Evolutionary conservation across 1,284 basidiomycete genomes (phyloP), one percentile per base, ranked within the genome.

Genomic region (Cryptococcus sp.): DNA sequence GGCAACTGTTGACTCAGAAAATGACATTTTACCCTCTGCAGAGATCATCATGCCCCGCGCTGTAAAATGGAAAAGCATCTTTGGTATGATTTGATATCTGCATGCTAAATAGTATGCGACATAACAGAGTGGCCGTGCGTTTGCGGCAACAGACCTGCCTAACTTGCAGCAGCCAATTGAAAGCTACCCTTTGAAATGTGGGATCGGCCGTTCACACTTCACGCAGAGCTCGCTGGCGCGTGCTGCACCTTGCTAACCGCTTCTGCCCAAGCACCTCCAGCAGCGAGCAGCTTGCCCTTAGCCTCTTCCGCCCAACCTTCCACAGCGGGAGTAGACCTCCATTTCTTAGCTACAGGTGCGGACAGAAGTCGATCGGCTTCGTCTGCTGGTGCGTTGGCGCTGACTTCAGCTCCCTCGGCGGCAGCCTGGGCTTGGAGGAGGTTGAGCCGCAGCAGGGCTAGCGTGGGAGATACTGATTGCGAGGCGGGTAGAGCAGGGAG

Each of bases 401-500:
- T 34, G 7, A 43, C 44, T 6, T 53, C 10, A 4, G 41, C 41
- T 19, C 41, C 41, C 13, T 34, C 29, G 22, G 41, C 41, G 2
- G 41, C n/a, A 11, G 3, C 41, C n/a, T n/a, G n/a, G 1, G n/a
- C 50, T 10, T 50, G 51, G 1, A 54, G 47, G 5, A 54, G 13
- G 15, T 20, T 50, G 5, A 63, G 44, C 10, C 61, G 57, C 10
- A 63, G 58, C 3, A 63, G 50, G 19, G 57, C 40, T 6, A 63
- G 58, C 5, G 57, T 59, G 20, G 54, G 63, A 29, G 41, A 58
- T 26, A 55, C 34, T 39, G 50, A 62, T 48, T 45, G 56, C 49
- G 52, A 56, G 20, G 47, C 46, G 23, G 41, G 50, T 34, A 54
- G 55, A 15, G 22, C 52, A 22, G 58, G 64, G 11, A 48, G 16